A percentile compares a stretch with the other conserved stretches of the same genome.
These are phyloP conservation scores for Barnettozyma salicaria DNA, from an alignment of 805 yeast species.

Conservation along the genomic window DNA sequence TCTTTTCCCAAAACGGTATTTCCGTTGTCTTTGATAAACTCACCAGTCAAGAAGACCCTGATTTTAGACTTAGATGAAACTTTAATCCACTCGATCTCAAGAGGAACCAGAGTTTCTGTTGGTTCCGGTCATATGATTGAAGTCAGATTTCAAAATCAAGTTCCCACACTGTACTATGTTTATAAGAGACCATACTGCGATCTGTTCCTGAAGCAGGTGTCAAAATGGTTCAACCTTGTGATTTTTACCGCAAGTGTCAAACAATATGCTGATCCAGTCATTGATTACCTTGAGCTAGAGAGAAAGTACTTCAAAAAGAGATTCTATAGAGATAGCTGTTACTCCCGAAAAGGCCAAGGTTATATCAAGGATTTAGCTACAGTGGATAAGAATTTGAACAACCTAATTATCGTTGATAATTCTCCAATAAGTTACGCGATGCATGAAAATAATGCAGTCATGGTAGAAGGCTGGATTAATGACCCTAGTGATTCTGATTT, in stretches of 20 bases:
- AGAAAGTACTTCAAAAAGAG: slow-evolving; percentile 48
- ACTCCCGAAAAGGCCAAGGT: slow-evolving; percentile 70
- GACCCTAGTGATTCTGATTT: slow-evolving; percentile 89
- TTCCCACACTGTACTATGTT: slow-evolving; percentile 81
- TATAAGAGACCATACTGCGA: slow-evolving; percentile 92
- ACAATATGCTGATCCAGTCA: slow-evolving; percentile 96
- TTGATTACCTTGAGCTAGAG: slow-evolving; percentile 81
- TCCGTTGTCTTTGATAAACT: slow-evolving; percentile 36
- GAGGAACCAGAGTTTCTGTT: slow-evolving; percentile 37
- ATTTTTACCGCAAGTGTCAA: slow-evolving; percentile 92
- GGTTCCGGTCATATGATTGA: slow-evolving; percentile 67
- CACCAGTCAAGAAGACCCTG: slow-evolving; percentile 52
- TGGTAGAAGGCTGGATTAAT: slow-evolving; percentile 96
- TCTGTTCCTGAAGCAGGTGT: slow-evolving; percentile 68
- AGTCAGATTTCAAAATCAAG: slow-evolving; percentile 58
- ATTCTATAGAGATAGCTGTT: slow-evolving; percentile 76
- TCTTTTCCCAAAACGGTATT: slow-evolving; percentile 36
- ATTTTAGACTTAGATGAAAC: slow-evolving; percentile 93
- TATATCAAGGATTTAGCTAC: slow-evolving; percentile 70
- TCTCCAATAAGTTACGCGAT: slow-evolving; percentile 84
- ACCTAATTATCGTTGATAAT: slow-evolving; percentile 79
- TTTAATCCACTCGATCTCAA: slow-evolving; percentile 80
- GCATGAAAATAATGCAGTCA: slow-evolving; percentile 83
- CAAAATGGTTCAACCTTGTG: slow-evolving; percentile 83
- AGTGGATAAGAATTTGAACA: slow-evolving; percentile 49